Evolutionary conservation across 1,139 yeast genomes (phyloP), one percentile per base, ranked within the genome.

Genomic region (Sugiyamaella novakii): DNA sequence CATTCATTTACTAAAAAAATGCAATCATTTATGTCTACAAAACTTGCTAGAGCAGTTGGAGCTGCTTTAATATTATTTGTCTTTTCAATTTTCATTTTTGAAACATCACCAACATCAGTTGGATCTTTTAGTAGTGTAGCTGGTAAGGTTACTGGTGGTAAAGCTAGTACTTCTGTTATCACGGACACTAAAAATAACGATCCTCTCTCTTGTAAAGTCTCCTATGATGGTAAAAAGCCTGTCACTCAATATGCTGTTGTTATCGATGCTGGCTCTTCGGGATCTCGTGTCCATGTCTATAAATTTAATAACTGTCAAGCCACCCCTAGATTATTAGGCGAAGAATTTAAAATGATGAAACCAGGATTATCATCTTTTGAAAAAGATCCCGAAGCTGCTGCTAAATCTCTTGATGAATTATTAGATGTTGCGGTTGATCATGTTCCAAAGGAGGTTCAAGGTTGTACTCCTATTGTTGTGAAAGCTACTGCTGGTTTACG

Each of bases 401-500:
- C 98, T 21, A 71, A 75, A 28, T 87, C 96, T 2, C 77, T 92
- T 57, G 96, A 92, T 64, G 84, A 87, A 44, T 76, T 92, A 59
- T 74, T 92, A 60, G 75, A 86, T 33, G 61, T 77, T 10, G 98
- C 99, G 0, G 66, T 89, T 59, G 73, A 79, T 19, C 71, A 81
- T 11, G 87, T 92, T 49, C 99, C 99, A 25, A 74, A 77, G 55
- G 78, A 77, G 37, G 74, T 78, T 62, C 91, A 82, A 60, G 68
- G 75, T 0, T 89, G 97, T 71, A 83, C 98, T 1, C 98, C 98
- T 2, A 79, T 92, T 38, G 92, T 97, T 0, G 96, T 92, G 46
- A 91, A 91, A 73, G 99, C 99, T 44, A 92, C 99, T 45, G 99
- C 99, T 18, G 99, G 99, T 24, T 78, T 92, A 63, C 80, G 99